Base-by-base conservation (phyloP, 108 stramenopile species). In the Skeletonema costatum region DNA sequence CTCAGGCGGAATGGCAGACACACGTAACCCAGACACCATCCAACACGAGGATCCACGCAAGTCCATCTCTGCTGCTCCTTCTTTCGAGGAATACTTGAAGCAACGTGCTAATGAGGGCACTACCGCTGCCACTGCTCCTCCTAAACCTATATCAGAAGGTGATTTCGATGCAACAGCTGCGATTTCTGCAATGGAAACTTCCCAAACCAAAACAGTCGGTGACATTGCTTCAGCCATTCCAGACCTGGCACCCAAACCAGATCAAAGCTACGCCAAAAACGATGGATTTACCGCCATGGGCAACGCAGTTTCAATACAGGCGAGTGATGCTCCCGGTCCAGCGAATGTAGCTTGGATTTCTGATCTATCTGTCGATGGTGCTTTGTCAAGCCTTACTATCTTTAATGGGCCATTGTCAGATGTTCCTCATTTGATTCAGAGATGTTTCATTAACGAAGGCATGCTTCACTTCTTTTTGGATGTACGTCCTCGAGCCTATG, bases 1-100 rank as follows among this genome's bases (percentile, higher is more conserved):
- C 31, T 66, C 75, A 33, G 92, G 92, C 53, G 90, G 90, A 58
- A 89, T 90, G 87, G 86, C 77, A 32, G 87, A 90, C 72, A 90
- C 90, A 50, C 86, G 90, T 65, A 68, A 90, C 85, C 89, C 89
- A 61, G 89, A 81, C 35, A 70, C 89, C 29, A 32, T 33, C 61
- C 76, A 58, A 35, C 68, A 92, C 80, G 84, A 86, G 60, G 92
- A 92, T 75, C 77, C 85, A 32, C 88, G 92, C 74, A 90, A 92
- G 84, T 85, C 84, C 62, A 92, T 92, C 88, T 79, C 80, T 48
- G 84, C 74, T 4, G 88, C 90, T 35, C 91, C 91, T 56, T 81
- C 84, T 31, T 92, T 90, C 75, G 91, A 92, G 76, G 91, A 92
- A 70, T 92, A 90, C 88, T 53, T 92, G 73, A 92, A 92, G 88